phyloP scores from a whole-genome alignment of 352 stramenopile species.

The Pythium diclinum region DNA sequence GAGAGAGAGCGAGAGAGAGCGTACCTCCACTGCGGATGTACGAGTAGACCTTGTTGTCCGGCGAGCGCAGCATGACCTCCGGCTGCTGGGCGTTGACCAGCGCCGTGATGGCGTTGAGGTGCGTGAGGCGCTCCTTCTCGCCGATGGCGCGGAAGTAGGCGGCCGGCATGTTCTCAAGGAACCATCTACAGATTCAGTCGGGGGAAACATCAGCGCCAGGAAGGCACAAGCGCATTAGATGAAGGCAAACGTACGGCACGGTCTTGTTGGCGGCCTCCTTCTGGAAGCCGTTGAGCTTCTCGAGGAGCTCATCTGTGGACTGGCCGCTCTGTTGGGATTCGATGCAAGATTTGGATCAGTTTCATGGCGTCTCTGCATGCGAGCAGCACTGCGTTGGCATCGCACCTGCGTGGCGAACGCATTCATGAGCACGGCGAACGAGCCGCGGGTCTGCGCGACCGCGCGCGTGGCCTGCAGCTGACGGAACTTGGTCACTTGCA shows the following conservation, averaged over 20 bases:
- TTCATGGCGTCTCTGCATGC: background rate
- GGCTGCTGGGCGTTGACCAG: conserved; percentile 72
- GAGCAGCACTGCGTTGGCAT: background rate
- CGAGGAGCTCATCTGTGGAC: conserved; percentile 46
- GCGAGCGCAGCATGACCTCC: conserved; percentile 79
- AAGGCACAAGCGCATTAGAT: background rate
- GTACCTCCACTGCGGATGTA: conserved; percentile 70
- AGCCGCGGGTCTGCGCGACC: conserved; percentile 28
- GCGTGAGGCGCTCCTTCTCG: conserved; percentile 80
- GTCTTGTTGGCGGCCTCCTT: conserved; percentile 65
- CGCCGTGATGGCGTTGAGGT: conserved; percentile 86
- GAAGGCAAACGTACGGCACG: conserved; percentile 38
- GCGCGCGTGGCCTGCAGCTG: conserved; percentile 42
- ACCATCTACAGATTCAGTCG: conserved; percentile 45
- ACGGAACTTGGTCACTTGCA: conserved; percentile 62
- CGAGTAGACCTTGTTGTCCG: conserved; percentile 72
- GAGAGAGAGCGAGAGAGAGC: background rate
- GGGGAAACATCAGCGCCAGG: background rate
- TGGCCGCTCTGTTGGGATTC: conserved; percentile 25
- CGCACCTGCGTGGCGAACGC: conserved; percentile 43
- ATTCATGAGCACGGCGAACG: conserved; percentile 37
- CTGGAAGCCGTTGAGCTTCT: conserved; percentile 66
- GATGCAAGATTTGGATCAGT: background rate
- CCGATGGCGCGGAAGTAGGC: conserved; percentile 88
- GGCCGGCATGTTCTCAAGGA: conserved; percentile 87